These are phyloP conservation scores for Salvia sclarea DNA, from an alignment of 305 asterid genomes.

Conservation along the genomic window DNA sequence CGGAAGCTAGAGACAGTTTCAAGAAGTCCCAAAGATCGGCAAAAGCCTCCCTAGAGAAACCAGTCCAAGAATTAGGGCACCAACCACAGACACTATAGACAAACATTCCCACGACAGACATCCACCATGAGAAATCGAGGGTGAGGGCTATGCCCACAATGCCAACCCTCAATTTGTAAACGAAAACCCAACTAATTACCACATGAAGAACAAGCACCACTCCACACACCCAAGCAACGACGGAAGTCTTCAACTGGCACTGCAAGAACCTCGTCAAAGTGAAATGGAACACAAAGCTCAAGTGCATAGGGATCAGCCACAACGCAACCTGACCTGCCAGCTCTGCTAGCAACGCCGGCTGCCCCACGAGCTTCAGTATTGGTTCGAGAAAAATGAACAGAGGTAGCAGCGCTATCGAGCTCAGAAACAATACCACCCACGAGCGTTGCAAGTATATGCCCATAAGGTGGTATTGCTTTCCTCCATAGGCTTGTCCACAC, in stretches of 20 bases:
- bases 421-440: slow-evolving; percentile 52
- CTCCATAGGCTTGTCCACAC: slow-evolving; percentile 65
- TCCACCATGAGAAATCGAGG: slow-evolving; percentile 68
- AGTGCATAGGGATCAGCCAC: slow-evolving; percentile 67
- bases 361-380: slow-evolving; percentile 48
- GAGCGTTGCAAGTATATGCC: slow-evolving; percentile 61
- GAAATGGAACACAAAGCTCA: slow-evolving; percentile 59
- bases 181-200: slow-evolving; percentile 51
- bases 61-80: slow-evolving; percentile 58
- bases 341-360: slow-evolving; percentile 48
- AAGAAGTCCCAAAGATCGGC: slow-evolving; percentile 54
- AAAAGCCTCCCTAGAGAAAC: slow-evolving; percentile 55
- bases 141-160: slow-evolving; percentile 51
- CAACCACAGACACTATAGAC: slow-evolving; percentile 48
- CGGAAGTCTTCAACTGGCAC: slow-evolving; percentile 56
- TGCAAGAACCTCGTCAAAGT: slow-evolving; percentile 62
- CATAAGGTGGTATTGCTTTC: slow-evolving; percentile 50
- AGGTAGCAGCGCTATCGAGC: slow-evolving; percentile 50
- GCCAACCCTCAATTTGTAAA: slow-evolving; percentile 48
- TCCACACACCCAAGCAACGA: slow-evolving; percentile 50
- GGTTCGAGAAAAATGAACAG: slow-evolving; percentile 52
- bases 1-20: slow-evolving; percentile 61
- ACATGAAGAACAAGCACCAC: slow-evolving; percentile 44
- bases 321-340: slow-evolving; percentile 56
- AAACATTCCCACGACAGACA: slow-evolving; percentile 50